A percentile compares a stretch with the other conserved stretches of the same genome.
These are phyloP conservation scores for Cadophora luteo-olivacea DNA, from an alignment of 2,329 filamentous ascomycete genomes.

Conservation along the genomic window DNA sequence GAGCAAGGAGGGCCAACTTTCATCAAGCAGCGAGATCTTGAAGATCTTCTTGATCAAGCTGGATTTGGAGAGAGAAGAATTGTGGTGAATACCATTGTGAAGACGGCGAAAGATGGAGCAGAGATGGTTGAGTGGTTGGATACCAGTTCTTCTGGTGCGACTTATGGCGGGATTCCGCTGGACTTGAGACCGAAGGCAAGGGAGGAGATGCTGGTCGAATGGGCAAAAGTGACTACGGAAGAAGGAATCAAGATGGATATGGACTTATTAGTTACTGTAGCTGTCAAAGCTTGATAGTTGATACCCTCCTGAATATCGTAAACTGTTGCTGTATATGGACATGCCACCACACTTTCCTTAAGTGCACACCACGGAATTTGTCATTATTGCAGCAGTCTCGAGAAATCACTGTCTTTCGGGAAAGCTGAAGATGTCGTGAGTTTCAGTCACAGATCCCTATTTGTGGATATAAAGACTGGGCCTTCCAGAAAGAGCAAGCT, in stretches of 20 bases:
- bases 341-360: no score
- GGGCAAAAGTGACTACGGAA: constrained; percentile 20
- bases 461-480: no score
- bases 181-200: constrained; percentile 19
- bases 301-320: background rate
- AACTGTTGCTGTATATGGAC: no score
- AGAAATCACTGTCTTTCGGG: no score
- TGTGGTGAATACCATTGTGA: constrained; percentile 21
- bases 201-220: constrained; percentile 27
- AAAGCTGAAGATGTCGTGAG: no score
- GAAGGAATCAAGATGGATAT: constrained; percentile 27
- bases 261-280: constrained; percentile 29
- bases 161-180: constrained; percentile 26
- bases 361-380: no score
- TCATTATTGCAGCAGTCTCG: no score
- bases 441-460: background rate
- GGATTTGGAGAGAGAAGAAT: constrained; percentile 18
- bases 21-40: constrained; percentile 19
- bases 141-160: constrained; percentile 25
- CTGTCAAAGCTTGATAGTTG: constrained; percentile 17
- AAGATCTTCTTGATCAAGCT: constrained; percentile 7
- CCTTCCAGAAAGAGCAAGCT: background rate
- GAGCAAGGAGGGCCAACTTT: constrained; percentile 15
- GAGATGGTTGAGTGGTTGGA: constrained; percentile 27
- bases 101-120: constrained; percentile 20